phyloP scores from a whole-genome alignment of 495 filamentous ascomycete species.

The Paragyromitra xinjiangensis region DNA sequence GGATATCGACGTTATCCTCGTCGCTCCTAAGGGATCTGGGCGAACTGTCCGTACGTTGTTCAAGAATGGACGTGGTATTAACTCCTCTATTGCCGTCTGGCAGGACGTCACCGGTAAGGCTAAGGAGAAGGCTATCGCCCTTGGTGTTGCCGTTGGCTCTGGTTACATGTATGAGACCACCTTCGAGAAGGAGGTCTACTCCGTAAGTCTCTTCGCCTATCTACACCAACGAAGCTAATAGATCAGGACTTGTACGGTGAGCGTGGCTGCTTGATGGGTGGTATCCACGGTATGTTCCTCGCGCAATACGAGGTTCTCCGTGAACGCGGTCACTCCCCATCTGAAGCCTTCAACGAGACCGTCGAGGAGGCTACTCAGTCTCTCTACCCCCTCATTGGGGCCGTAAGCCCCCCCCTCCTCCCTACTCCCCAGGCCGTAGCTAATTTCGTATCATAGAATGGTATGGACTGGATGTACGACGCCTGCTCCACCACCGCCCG shows the following conservation, averaged over 20 bases:
- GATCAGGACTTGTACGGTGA: slow-evolving; percentile 88
- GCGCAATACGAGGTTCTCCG: slow-evolving; percentile 99
- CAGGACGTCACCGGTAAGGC: slow-evolving; percentile 98
- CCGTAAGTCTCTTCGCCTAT: slow-evolving; percentile 55
- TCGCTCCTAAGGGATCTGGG: slow-evolving; percentile 98
- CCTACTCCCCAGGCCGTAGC: background rate
- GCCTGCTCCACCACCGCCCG: slow-evolving; percentile 98
- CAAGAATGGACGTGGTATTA: slow-evolving; percentile 86
- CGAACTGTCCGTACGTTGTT: slow-evolving; percentile 98
- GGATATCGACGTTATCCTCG: slow-evolving; percentile 98
- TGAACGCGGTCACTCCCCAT: slow-evolving; percentile 94
- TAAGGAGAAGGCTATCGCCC: slow-evolving; percentile 95
- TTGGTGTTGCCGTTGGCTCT: slow-evolving; percentile 88
- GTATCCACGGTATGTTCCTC: slow-evolving; percentile 99
- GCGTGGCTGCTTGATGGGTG: slow-evolving; percentile 99
- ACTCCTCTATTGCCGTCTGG: slow-evolving; percentile 97
- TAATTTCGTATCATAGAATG: slow-evolving; percentile 64
- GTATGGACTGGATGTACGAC: slow-evolving; percentile 99
- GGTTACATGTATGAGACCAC: slow-evolving; percentile 99
- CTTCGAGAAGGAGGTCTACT: slow-evolving; percentile 99
- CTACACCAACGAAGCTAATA: background rate
- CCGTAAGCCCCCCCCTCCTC: slow-evolving; percentile 52
- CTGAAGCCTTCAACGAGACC: slow-evolving; percentile 99
- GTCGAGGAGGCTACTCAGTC: slow-evolving; percentile 99
- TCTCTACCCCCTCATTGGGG: slow-evolving; percentile 94